Evolutionary conservation across 495 filamentous ascomycete species (phyloP), one percentile per base, ranked within the genome.

Genomic region (Penicillium soppii): DNA sequence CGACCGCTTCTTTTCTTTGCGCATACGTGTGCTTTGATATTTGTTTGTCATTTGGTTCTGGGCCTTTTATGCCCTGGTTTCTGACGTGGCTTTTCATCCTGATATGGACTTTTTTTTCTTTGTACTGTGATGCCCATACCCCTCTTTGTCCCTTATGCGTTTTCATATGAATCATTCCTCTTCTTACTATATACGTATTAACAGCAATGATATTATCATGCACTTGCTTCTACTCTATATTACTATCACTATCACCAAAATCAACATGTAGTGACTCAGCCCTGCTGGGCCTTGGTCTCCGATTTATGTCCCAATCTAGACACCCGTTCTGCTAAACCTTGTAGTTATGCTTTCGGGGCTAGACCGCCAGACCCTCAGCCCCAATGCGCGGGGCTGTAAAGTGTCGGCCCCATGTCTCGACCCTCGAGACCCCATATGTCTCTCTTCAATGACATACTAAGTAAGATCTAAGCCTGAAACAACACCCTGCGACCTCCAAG

Each of bases 1-100:
- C 51, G 48, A 57, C 43, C 50, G 40, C 38, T 53, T 45, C 22
- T 33, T 49, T 48, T 46, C 40, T 47, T 56, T 58, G 44, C 54
- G 54, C 50, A 53, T 53, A 51, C 40, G 57, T 56, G 43, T 56
- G 47, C 35, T 23, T 39, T 39, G 38, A 26, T 44, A 17, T 43
- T 44, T 26, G 47, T 30, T 43, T 45, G 8, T 7, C 19, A 26
- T 53, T 47, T 43, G 15, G 15, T 46, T 27, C 29, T 50, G 25
- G 29, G n/a, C n/a, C n/a, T 23, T 44, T 44, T 32, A 46, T 52
- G 39, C 33, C 42, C 42, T 39, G 29, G 21, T 46, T 36, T 38
- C 23, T 17, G 6, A 43, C 32, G 20, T 19, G 38, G 37, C 42
- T 48, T 37, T 39, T 52, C 53, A 50, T 19, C 25, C 13, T 51